Evolutionary conservation across 2,329 filamentous ascomycete species (phyloP).

Genomic region (Phialocephala sp.): DNA sequence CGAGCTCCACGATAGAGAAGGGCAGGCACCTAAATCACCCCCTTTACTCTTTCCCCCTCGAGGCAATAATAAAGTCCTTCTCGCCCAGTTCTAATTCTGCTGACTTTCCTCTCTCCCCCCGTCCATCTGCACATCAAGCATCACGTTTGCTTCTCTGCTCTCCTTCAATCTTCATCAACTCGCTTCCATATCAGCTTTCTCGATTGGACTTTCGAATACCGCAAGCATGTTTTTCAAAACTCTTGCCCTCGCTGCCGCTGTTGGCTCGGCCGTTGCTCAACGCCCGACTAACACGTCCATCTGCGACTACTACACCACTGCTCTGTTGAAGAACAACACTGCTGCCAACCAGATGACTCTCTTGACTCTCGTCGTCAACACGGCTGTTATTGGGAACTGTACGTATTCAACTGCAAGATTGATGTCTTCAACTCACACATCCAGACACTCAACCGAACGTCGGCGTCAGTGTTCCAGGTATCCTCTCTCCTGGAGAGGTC

Average conservation of each 20-base stretch:
- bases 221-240: constrained; percentile 37
- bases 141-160: constrained; percentile 20
- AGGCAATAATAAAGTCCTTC: constrained; percentile 17
- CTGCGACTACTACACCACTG: constrained; percentile 68
- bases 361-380: constrained; percentile 64
- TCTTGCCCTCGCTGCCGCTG: constrained; percentile 27
- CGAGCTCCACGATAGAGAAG: not conserved
- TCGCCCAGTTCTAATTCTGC: constrained; percentile 15
- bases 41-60: constrained; percentile 11
- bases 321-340: constrained; percentile 63
- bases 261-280: constrained; percentile 43
- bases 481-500: constrained; percentile 56
- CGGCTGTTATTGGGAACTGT: constrained; percentile 68
- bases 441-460: constrained; percentile 59
- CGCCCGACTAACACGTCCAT: constrained; percentile 57
- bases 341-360: constrained; percentile 62
- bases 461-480: constrained; percentile 59
- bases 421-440: constrained; percentile 12
- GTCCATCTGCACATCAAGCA: constrained; percentile 15
- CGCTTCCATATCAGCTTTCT: constrained; percentile 14
- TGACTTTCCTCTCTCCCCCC: constrained; percentile 13
- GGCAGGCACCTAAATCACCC: not conserved
- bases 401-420: constrained; percentile 28
- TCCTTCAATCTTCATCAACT: constrained; percentile 8
- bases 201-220: constrained; percentile 15